phyloP scores from a whole-genome alignment of 2,329 filamentous ascomycete genomes.

The Botrytis galanthina region DNA sequence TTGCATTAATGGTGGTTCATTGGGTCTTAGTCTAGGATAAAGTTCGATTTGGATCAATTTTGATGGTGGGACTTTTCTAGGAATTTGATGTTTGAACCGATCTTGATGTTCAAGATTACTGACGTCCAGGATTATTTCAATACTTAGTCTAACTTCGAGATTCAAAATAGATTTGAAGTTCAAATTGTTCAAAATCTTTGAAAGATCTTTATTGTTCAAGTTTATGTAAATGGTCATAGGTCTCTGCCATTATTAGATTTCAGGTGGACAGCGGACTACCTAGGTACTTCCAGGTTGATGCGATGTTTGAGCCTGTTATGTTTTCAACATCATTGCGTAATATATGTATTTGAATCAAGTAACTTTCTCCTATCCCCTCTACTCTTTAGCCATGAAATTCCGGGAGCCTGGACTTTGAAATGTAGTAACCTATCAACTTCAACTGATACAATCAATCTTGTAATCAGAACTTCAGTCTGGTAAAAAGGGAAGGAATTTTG shows the following conservation, averaged over 20 bases:
- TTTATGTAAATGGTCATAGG: background rate
- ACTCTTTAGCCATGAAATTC: background rate
- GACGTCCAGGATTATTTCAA: accelerated
- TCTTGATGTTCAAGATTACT: background rate
- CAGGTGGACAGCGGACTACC: background rate
- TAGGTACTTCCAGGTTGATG: background rate
- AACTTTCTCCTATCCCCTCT: background rate
- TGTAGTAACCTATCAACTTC: background rate
- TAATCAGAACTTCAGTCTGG: background rate
- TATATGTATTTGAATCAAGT: background rate
- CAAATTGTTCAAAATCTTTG: background rate
- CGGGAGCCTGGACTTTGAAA: background rate
- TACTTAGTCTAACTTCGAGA: accelerated
- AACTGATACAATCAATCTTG: background rate
- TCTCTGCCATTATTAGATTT: background rate
- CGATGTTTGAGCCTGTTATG: background rate
- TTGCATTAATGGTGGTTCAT: background rate
- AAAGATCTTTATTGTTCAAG: background rate
- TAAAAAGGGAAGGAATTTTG: background rate
- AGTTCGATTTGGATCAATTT: background rate
- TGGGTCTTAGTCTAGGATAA: background rate
- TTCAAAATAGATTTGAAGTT: background rate
- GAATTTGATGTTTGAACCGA: background rate
- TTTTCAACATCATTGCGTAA: background rate
- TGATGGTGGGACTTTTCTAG: background rate